These are phyloP conservation scores for Kluyveromyces aestuarii DNA, from an alignment of 805 yeast species.

Conservation along the genomic window DNA sequence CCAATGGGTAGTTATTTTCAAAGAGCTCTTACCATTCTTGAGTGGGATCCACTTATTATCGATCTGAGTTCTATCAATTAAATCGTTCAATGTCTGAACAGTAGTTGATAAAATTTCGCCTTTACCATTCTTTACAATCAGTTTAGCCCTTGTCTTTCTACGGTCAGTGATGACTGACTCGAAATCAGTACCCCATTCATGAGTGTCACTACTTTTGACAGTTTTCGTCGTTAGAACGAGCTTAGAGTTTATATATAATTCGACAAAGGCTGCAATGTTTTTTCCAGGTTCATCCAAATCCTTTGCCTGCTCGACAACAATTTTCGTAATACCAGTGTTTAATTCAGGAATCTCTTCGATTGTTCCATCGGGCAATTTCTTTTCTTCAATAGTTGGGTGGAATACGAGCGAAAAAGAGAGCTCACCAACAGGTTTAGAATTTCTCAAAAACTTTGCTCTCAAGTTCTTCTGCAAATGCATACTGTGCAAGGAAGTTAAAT, in stretches of 20 bases:
- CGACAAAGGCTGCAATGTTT: slow-evolving; percentile 58
- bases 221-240: slow-evolving; percentile 47
- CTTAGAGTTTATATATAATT: slow-evolving; percentile 58
- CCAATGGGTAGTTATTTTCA: slow-evolving; percentile 66
- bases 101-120: slow-evolving; percentile 51
- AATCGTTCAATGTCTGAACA: slow-evolving; percentile 47
- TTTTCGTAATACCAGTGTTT: slow-evolving; percentile 82
- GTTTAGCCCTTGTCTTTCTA: slow-evolving; percentile 57
- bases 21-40: slow-evolving; percentile 59
- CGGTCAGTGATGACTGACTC: slow-evolving; percentile 70
- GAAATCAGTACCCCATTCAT: slow-evolving; percentile 52
- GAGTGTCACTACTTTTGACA: slow-evolving; percentile 52
- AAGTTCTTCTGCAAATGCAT: slow-evolving; percentile 42
- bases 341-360: slow-evolving; percentile 80
- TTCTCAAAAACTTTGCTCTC: slow-evolving; percentile 56
- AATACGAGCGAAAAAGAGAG: slow-evolving; percentile 61
- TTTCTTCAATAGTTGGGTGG: slow-evolving; percentile 61
- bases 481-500: slow-evolving; percentile 55
- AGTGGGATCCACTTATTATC: slow-evolving; percentile 73
- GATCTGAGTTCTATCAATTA: slow-evolving; percentile 70
- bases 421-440: slow-evolving; percentile 76
- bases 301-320: slow-evolving; percentile 35
- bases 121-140: slow-evolving; percentile 56
- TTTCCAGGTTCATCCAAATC: slow-evolving; percentile 35
- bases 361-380: slow-evolving; percentile 67